Conservation (phyloP, 129 eudicot genomes). For the Daucus carota region DH1_v3.0 NC_030381.2:20205501-20206000, state of each 20-base stretch:
- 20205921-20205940: neutral
- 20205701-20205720: neutral
- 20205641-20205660: neutral
- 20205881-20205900: neutral
- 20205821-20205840: too few relatives aligned
- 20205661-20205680: neutral
- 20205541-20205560: too few relatives aligned
- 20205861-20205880: constrained; percentile 1
- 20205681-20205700: neutral
- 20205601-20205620: neutral
- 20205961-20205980: neutral
- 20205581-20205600: neutral
- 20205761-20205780: too few relatives aligned
- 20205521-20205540: too few relatives aligned
- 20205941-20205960: neutral
- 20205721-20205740: neutral
- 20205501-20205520: too few relatives aligned
- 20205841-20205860: neutral
- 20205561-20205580: neutral
- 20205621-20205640: neutral
- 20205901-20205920: neutral
- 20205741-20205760: too few relatives aligned
- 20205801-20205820: too few relatives aligned
- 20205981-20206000: constrained; percentile 14
- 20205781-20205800: too few relatives aligned